Evolutionary conservation across 768 basidiomycete species (phyloP).

Genomic region (Pisolithus microcarpus): DNA sequence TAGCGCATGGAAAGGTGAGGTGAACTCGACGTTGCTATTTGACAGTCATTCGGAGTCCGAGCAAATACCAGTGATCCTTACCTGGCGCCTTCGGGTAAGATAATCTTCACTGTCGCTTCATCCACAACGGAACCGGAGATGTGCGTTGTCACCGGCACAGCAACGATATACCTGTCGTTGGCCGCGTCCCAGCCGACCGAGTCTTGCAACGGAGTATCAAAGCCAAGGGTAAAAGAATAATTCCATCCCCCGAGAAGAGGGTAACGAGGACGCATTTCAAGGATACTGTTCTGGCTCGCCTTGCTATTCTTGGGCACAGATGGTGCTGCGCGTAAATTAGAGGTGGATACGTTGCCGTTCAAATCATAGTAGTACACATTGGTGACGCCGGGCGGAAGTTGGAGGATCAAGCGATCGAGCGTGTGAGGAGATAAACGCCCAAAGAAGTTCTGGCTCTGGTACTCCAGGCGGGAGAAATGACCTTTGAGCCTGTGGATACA

Average conservation of each 20-base stretch:
- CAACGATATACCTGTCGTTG: conserved; percentile 62
- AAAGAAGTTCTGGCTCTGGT: conserved; percentile 72
- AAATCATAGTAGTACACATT: conserved; percentile 86
- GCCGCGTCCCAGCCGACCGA: conserved; percentile 57
- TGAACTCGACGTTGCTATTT: conserved; percentile 67
- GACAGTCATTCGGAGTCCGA: conserved; percentile 3
- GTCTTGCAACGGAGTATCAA: conserved; percentile 80
- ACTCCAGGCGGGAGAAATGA: conserved; percentile 86
- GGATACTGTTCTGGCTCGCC: conserved; percentile 49
- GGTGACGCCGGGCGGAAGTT: conserved; percentile 76
- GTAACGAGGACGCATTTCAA: conserved; percentile 86
- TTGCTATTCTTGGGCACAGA: conserved; percentile 52
- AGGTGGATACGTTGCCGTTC: conserved; percentile 96
- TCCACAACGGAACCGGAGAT: conserved; percentile 77
- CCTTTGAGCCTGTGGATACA: conserved; percentile 71
- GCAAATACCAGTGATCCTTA: conserved; percentile 36
- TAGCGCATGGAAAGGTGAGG: conserved; percentile 70
- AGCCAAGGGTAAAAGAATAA: conserved; percentile 90
- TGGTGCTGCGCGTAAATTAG: conserved; percentile 66
- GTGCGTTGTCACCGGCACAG: conserved; percentile 80
- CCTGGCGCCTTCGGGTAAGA: conserved; percentile 94
- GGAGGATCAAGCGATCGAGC: conserved; percentile 64
- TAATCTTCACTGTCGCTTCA: conserved; percentile 68
- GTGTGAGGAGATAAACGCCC: conserved; percentile 62
- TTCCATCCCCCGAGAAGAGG: conserved; percentile 97